Conservation (phyloP, 2,329 filamentous ascomycete species). For the Endocalyx cinctus region DNA sequence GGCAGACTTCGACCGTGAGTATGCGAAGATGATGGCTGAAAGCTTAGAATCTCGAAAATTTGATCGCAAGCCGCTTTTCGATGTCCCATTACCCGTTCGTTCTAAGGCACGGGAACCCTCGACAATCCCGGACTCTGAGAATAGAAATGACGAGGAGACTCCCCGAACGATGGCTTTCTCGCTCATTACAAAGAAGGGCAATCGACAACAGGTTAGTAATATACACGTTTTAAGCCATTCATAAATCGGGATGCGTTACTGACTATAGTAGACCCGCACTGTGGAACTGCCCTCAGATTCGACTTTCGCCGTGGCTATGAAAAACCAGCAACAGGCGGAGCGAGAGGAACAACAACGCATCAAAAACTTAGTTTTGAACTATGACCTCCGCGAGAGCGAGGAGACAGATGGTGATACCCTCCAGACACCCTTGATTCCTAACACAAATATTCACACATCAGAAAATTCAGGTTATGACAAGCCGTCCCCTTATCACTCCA, state of each 20-base stretch:
- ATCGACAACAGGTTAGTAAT: conserved; percentile 77
- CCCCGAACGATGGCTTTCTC: conserved; percentile 92
- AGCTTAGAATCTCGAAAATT: conserved; percentile 94
- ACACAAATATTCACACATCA: conserved; percentile 46
- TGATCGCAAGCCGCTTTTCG: conserved; percentile 89
- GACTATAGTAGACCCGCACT: conserved; percentile 65
- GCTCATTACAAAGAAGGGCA: conserved; percentile 90
- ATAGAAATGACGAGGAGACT: conserved; percentile 28
- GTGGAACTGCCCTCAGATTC: conserved; percentile 89
- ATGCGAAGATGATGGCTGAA: conserved; percentile 97
- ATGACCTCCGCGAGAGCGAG: conserved; percentile 83
- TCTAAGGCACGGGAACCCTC: conserved; percentile 57
- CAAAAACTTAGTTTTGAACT: conserved; percentile 95
- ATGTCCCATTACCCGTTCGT: conserved; percentile 94
- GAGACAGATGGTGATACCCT: conserved; percentile 68
- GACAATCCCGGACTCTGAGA: conserved; percentile 31
- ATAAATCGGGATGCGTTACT: conserved; percentile 8
- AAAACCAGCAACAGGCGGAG: conserved; percentile 89
- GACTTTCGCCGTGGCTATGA: conserved; percentile 93
- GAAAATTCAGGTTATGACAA: conserved; percentile 46
- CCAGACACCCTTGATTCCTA: conserved; percentile 38
- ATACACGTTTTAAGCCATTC: background rate
- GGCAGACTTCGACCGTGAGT: conserved; percentile 95
- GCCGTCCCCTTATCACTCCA: conserved; percentile 44
- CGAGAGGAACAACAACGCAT: conserved; percentile 96